Conservation (phyloP, 2,329 filamentous ascomycete genomes). For the Penicillium fuscoglaucum region DNA sequence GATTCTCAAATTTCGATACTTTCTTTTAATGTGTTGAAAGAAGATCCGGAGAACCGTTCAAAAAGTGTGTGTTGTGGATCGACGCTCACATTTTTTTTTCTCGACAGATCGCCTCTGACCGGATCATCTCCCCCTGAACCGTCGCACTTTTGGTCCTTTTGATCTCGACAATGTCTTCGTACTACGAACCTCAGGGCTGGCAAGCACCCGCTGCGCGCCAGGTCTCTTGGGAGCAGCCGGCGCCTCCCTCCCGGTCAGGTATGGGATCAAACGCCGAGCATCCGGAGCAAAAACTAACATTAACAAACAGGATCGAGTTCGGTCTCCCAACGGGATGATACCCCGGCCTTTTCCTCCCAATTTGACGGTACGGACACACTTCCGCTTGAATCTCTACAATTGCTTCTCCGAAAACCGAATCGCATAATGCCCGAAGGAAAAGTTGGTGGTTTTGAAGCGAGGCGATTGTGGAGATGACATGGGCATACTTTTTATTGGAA, state of each 20-base stretch:
- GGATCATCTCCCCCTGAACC: constrained; percentile 30
- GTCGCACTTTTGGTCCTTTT: constrained; percentile 16
- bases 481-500: neutral
- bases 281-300: constrained; percentile 11
- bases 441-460: neutral
- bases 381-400: neutral
- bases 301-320: constrained; percentile 66
- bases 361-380: constrained; percentile 71
- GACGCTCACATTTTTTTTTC: constrained; percentile 24
- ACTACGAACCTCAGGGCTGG: constrained; percentile 68
- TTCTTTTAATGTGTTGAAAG: neutral
- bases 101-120: constrained; percentile 30
- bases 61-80: constrained; percentile 6
- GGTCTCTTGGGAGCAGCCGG: constrained; percentile 71
- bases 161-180: constrained; percentile 56
- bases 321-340: constrained; percentile 71
- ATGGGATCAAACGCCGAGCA: constrained; percentile 33
- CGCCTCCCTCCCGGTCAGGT: constrained; percentile 72
- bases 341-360: constrained; percentile 77
- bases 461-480: neutral
- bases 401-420: neutral
- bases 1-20: neutral
- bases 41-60: constrained; percentile 1
- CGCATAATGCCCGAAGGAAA: neutral
- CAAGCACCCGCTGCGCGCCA: constrained; percentile 60